Conservation (phyloP, 169 alveolate genomes). For the Toxoplasma gondii region DNA sequence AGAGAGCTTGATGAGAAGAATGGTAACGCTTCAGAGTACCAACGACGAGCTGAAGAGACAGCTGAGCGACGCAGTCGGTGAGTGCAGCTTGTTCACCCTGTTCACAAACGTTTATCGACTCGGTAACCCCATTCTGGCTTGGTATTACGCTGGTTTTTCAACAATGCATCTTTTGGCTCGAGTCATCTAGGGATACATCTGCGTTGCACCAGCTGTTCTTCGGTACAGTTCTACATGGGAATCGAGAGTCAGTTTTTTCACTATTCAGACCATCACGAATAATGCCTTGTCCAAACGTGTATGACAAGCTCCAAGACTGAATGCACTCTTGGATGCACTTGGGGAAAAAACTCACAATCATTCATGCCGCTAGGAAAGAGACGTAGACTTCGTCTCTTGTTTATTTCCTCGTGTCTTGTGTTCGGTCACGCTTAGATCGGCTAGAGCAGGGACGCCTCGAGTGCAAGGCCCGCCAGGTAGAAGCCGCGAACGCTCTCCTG, state of each 20-base stretch:
- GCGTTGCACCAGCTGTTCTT: too few species aligned
- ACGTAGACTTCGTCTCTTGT: background rate
- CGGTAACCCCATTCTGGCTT: background rate
- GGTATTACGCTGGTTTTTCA: too few species aligned
- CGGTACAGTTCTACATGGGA: too few species aligned
- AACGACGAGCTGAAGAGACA: constrained; percentile 24
- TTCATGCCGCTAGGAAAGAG: too few species aligned
- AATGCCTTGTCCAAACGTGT: too few species aligned
- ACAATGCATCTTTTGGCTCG: too few species aligned
- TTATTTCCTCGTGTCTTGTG: background rate
- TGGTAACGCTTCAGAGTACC: constrained; percentile 22
- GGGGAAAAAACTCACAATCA: too few species aligned
- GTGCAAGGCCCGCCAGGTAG: constrained; percentile 3
- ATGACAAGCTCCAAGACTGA: too few species aligned
- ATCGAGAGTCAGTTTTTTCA: too few species aligned
- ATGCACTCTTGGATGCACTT: too few species aligned
- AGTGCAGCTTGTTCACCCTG: background rate
- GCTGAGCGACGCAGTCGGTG: background rate
- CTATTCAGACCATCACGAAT: too few species aligned
- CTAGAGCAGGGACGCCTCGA: background rate
- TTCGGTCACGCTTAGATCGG: background rate
- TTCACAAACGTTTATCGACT: background rate
- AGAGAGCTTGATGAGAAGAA: constrained; percentile 4
- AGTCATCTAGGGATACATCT: too few species aligned
- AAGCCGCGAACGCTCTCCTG: background rate